Evolutionary conservation across 1,139 yeast genomes (phyloP), one percentile per base, ranked within the genome.

Genomic region (Hemisphaericaspora lyxosophila): DNA sequence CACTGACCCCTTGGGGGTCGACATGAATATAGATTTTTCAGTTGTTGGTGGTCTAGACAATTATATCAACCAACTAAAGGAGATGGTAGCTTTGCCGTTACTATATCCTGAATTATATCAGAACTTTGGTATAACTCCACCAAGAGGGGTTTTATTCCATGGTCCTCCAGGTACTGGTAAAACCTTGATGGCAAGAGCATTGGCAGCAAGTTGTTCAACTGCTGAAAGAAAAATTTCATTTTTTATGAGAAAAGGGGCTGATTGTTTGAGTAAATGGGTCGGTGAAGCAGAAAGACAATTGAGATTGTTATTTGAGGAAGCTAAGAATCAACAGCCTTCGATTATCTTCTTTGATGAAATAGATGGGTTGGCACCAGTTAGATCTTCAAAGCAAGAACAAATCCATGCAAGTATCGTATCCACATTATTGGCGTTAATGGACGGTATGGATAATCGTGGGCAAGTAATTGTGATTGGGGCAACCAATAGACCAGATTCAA

Each of bases 151-250:
- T 1, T 64, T 94, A 39, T 94, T 94, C 65, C 98, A 94, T 62
- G 99, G 99, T 29, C 99, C 98, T 4, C 99, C 99, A 1, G 99
- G 99, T 49, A 94, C 98, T 0, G 99, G 99, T 72, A 94, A 94
- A 58, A 94, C 99, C 0, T 73, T 94, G 38, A 89, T 94, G 96
- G 98, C 98, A 0, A 71, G 98, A 45, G 99, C 98, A 0, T 69
- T 94, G 37, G 98, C 98, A 1, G 92, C 97, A 1, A 85, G 95
- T 49, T 90, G 96, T 53, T 85, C 96, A 0, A 80, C 94, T 0
- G 81, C 85, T 9, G 75, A 77, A 31, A 70, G 85, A 43, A 92
- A 92, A 52, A 90, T 94, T 40, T 88, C 98, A 0, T 94, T 94
- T 56, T 94, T 89, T 62, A 94, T 94, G 99, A 73, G 99, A 47